These are phyloP conservation scores for Plasmodium inui DNA, from an alignment of 169 alveolate species.

Conservation along the genomic window DNA sequence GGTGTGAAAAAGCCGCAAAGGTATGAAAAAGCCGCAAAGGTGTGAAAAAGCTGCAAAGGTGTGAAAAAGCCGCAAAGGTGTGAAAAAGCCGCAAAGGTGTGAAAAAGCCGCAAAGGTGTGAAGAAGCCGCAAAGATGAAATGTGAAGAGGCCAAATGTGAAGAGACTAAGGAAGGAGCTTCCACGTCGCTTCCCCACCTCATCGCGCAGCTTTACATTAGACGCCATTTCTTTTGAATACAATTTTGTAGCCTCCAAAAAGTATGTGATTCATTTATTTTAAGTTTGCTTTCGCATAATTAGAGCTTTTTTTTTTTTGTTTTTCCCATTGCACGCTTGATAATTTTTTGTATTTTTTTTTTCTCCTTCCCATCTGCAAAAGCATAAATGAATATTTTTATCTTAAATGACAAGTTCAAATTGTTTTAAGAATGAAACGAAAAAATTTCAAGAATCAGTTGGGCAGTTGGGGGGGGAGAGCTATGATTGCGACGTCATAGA, in stretches of 20 bases:
- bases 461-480: not conserved
- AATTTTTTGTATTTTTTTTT: conserved; percentile 4
- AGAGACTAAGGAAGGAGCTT: not conserved
- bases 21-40: too few species aligned
- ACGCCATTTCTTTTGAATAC: not conserved
- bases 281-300: not conserved
- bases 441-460: not conserved
- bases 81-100: not conserved
- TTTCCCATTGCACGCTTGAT: not conserved
- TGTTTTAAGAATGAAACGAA: conserved; percentile 47
- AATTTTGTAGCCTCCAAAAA: conserved; percentile 4
- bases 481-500: conserved; percentile 61
- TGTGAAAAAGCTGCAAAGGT: not conserved
- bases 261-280: not conserved
- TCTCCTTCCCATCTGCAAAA: not conserved
- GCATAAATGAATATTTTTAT: conserved; percentile 14
- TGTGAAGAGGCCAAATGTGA: not conserved
- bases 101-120: not conserved
- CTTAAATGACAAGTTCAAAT: conserved; percentile 70
- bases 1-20: not conserved
- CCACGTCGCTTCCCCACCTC: not conserved
- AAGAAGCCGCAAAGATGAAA: not conserved
- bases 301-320: not conserved
- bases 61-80: too few species aligned
- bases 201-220: not conserved